Base-by-base conservation (phyloP, 2,329 filamentous ascomycete genomes). In the Fusarium veterinarium region DNA sequence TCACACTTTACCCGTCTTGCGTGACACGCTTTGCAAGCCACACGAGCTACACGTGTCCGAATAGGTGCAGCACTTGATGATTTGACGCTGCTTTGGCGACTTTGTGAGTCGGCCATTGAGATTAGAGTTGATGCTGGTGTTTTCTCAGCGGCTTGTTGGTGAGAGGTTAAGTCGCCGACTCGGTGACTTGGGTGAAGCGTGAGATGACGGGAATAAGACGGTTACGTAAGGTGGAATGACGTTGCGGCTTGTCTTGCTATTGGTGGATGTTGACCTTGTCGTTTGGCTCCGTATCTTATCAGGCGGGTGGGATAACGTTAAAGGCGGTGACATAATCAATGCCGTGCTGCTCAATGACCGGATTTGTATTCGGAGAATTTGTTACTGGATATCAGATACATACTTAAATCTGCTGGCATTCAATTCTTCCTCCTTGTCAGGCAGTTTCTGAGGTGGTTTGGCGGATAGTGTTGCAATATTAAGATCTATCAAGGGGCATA, bases 1-100 rank as follows among this genome's bases (percentile, higher is more conserved):
- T 75, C 73, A 37, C 73, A 75, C 46, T 71, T 74, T 8, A 75
- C 73, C 2, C 73, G 73, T 13, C 73, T 57, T 5, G 62, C 45
- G 9, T 75, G 61, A 33, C 73, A 75, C 7, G 73, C 73, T 12
- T 75, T 76, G 16, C 73, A 75, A 30, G 73, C 73, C 6, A 75
- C 60, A 0, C 73, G 73, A 5, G 71, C 51, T 28, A 75, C 71
- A 19, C 59, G 67, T 1, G 63, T 35, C 3, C 66, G 49, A 2
- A 8, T 28, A 2, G 57, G 37, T 1, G 7, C 49, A 19, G 37
- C 33, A 5, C 28, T 63, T 31, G 48, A 16, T 1, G 40, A 12
- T 19, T 31, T 62, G 0, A 48, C 9, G 14, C 42, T 33, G 5
- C 1, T 41, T 19, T 19, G 28, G 1, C 5, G 33, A n/a, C n/a